These are phyloP conservation scores for Calendula officinalis DNA, from an alignment of 129 eudicot genomes.

Conservation along the genomic window DNA sequence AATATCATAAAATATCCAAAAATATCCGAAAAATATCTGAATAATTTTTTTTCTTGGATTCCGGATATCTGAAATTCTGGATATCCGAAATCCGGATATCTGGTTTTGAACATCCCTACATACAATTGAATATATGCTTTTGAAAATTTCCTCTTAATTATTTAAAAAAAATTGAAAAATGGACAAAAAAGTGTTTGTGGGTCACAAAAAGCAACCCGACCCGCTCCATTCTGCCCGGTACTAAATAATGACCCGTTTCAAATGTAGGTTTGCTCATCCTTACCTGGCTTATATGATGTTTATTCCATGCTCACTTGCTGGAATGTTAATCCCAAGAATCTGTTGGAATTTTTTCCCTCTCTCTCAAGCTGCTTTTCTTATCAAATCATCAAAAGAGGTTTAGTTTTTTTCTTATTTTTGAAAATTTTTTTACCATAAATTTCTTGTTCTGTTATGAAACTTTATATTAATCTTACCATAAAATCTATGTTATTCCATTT, in stretches of 20 bases:
- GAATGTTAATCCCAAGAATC: constrained; percentile 66
- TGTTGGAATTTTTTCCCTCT: constrained; percentile 57
- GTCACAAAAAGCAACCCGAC: background rate
- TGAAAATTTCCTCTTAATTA: background rate
- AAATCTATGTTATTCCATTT: background rate
- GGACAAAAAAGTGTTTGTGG: background rate
- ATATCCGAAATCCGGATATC: no score
- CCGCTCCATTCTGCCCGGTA: background rate
- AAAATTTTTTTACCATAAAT: background rate
- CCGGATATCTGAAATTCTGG: no score
- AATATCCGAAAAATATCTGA: no score
- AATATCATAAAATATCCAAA: no score
- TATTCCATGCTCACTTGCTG: constrained; percentile 84
- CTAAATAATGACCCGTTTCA: constrained; percentile 3
- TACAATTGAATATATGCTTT: no score
- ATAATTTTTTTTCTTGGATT: no score
- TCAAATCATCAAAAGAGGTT: constrained; percentile 58
- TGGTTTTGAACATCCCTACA: no score
- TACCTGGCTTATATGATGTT: constrained; percentile 87
- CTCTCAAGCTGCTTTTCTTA: constrained; percentile 55
- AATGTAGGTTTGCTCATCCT: constrained; percentile 85
- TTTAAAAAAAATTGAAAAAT: background rate
- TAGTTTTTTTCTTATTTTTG: constrained; percentile 15
- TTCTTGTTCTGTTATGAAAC: background rate
- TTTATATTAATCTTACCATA: background rate